Conservation (phyloP, 1,284 basidiomycete species). For the Stygiomarasmius scandens region DNA sequence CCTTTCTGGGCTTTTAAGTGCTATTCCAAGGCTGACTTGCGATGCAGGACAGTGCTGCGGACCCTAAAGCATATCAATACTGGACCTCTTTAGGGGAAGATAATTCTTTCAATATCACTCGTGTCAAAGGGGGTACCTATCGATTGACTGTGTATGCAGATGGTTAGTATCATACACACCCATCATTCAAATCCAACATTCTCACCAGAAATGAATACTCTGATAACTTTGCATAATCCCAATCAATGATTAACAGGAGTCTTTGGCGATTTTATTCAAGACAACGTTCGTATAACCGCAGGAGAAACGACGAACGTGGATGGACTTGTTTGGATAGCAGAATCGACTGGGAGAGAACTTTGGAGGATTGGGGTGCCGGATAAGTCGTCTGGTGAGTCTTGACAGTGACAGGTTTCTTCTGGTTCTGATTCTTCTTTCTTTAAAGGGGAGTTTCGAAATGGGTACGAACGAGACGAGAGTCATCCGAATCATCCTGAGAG, state of each 20-base stretch:
- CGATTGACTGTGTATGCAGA: constrained; percentile 28
- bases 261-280: constrained; percentile 30
- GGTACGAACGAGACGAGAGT: constrained; percentile 19
- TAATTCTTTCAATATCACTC: constrained; percentile 19
- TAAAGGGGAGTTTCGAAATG: constrained; percentile 19
- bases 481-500: constrained; percentile 26
- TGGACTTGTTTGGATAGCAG: constrained; percentile 23
- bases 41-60: constrained; percentile 25
- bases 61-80: constrained; percentile 29
- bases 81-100: constrained; percentile 18
- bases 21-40: not conserved
- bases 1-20: not conserved
- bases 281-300: constrained; percentile 24
- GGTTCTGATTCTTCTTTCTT: not conserved
- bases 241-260: constrained; percentile 22
- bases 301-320: constrained; percentile 17
- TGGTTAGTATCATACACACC: constrained; percentile 16
- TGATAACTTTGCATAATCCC: too few species aligned
- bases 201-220: too few species aligned
- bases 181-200: too few species aligned
- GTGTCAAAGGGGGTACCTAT: constrained; percentile 31
- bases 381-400: constrained; percentile 27
- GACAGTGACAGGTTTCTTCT: too few species aligned
- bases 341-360: constrained; percentile 25
- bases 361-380: constrained; percentile 32